Evolutionary conservation across 2,329 filamentous ascomycete species (phyloP), one percentile per base, ranked within the genome.

Genomic region (Nannizzia gypsea): DNA sequence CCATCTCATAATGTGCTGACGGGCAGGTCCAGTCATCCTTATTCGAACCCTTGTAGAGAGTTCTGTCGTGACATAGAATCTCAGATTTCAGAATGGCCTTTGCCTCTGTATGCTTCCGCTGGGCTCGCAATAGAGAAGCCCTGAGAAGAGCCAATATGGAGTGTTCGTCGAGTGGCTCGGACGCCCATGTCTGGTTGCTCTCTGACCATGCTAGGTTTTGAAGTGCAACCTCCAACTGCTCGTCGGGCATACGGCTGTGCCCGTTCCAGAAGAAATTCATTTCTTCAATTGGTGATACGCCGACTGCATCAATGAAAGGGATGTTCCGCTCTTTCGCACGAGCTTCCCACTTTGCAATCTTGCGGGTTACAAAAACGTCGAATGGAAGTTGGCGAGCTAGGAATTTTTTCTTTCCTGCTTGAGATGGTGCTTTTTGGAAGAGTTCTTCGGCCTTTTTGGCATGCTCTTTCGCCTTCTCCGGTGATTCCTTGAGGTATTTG

Each of bases 241-340:
- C 74, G 0, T 74, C 67, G 1, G 81, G 77, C 89, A 96, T 95
- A 59, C 90, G 84, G 73, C 89, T 92, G 66, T 83, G 84, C 0
- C 91, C 92, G 68, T 89, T 91, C 91, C 91, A 97, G 67, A 97
- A 84, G 71, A 92, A 95, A 11, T 88, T 85, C 87, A 97, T 95
- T 76, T 97, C 93, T 67, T 90, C 83, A 0, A 89, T 78, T 0
- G 93, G 93, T 62, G 85, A 88, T 2, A 89, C 80, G 0, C 90
- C 90, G 6, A 95, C 79, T 0, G 88, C 90, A 66, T 97, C 92
- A 1, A 87, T 81, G 2, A 96, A 77, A 55, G 86, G 81, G 34
- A 89, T 74, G 1, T 80, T 78, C 72, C 85, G 81, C 52, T 81
- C 77, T 68, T 85, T 86, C 3, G 88, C 84, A 22, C 90, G 81